Conservation (phyloP, 2,329 filamentous ascomycete genomes). For the Colletotrichum sansevieriae region DNA sequence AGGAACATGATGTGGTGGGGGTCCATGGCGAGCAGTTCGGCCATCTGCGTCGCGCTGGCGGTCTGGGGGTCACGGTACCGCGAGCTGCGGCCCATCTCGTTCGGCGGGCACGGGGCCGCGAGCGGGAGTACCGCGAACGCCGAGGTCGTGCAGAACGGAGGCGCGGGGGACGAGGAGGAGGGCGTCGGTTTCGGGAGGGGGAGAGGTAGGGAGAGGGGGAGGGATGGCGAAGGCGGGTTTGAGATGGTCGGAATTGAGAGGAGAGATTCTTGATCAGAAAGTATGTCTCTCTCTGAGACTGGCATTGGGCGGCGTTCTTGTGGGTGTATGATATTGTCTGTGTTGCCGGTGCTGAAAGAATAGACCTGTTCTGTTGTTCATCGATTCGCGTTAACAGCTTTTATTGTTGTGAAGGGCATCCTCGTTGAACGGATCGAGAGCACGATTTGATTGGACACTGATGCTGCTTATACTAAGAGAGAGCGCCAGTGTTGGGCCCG, state of each 20-base stretch:
- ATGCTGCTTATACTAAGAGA: no score
- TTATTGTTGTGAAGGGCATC: no score
- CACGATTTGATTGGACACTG: no score
- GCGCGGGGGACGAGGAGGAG: slow-evolving; percentile 51
- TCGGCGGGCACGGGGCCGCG: slow-evolving; percentile 61
- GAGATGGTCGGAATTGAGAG: slow-evolving; percentile 72
- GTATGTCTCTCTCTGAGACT: neutral
- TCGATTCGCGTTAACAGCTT: no score
- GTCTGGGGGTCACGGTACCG: slow-evolving; percentile 94
- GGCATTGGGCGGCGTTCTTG: neutral
- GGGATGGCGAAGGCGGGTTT: slow-evolving; percentile 71
- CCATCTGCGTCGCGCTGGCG: slow-evolving; percentile 70
- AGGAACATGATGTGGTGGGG: slow-evolving; percentile 89
- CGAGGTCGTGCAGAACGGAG: slow-evolving; percentile 41
- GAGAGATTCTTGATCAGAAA: slow-evolving; percentile 39
- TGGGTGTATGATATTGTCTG: neutral
- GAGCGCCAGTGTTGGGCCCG: no score
- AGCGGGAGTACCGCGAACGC: slow-evolving; percentile 44
- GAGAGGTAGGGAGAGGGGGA: slow-evolving; percentile 63
- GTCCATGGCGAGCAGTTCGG: slow-evolving; percentile 63
- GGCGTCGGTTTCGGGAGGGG: slow-evolving; percentile 66
- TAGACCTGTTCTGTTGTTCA: no score
- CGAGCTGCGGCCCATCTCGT: slow-evolving; percentile 89
- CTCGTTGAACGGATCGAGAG: no score
- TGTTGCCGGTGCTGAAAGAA: no score